Evolutionary conservation across 2,329 filamentous ascomycete species (phyloP).

Genomic region (Knoxdaviesia proteae): DNA sequence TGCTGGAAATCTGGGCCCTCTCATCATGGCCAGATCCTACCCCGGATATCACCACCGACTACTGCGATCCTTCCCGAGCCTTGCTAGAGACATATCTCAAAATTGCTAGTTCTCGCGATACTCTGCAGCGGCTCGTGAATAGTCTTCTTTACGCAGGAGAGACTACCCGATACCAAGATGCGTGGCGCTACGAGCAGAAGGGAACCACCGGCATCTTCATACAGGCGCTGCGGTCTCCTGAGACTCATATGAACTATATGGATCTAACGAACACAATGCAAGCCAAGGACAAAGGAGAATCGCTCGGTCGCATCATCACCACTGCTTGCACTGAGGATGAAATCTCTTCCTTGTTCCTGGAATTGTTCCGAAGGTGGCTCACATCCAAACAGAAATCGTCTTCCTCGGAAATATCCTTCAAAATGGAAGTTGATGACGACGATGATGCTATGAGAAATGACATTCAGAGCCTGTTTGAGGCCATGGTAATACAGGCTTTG

Average conservation of each 20-base stretch:
- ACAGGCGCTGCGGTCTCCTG: too few relatives aligned
- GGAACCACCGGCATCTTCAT: too few relatives aligned
- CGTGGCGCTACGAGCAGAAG: conserved; percentile 29
- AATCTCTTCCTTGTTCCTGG: conserved; percentile 37
- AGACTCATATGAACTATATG: too few relatives aligned
- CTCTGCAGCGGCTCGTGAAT: conserved; percentile 25
- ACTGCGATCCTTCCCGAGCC: conserved; percentile 22
- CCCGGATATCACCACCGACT: conserved; percentile 14
- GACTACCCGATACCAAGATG: conserved; percentile 8
- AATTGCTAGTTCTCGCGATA: conserved; percentile 29
- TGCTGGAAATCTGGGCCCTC: conserved; percentile 43
- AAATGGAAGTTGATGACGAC: conserved; percentile 12
- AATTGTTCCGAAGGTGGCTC: conserved; percentile 38
- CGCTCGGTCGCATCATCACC: conserved; percentile 27
- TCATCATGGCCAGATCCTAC: conserved; percentile 25
- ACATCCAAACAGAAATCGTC: conserved; percentile 9
- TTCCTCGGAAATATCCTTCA: conserved; percentile 6
- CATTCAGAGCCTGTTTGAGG: conserved; percentile 28
- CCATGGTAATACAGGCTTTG: conserved; percentile 43
- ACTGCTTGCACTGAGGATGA: conserved; percentile 31
- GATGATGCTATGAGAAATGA: conserved; percentile 6
- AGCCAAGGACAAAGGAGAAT: conserved; percentile 24
- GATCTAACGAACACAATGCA: too few relatives aligned
- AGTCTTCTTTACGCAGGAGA: conserved; percentile 36
- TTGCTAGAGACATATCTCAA: conserved; percentile 36